Evolutionary conservation across 2,329 filamentous ascomycete species (phyloP).

Genomic region (Scopulariopsis brevicaulis): DNA sequence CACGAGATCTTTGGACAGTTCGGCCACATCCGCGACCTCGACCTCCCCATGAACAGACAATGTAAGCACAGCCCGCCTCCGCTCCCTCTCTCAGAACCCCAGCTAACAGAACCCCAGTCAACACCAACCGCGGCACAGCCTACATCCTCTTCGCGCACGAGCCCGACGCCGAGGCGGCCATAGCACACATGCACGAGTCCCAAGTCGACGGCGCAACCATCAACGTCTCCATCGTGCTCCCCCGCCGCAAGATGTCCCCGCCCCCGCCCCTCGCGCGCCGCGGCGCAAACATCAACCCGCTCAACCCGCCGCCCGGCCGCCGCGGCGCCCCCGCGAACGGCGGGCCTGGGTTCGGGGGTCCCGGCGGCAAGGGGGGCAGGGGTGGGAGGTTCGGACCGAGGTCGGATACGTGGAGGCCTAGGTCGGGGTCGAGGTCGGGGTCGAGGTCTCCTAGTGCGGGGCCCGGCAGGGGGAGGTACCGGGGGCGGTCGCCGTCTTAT

Average conservation of each 20-base stretch:
- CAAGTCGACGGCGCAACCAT: constrained; percentile 76
- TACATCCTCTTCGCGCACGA: constrained; percentile 78
- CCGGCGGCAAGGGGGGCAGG: constrained; percentile 21
- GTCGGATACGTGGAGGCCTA: constrained; percentile 52
- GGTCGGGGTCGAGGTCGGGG: constrained; percentile 38
- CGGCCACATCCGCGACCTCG: constrained; percentile 74
- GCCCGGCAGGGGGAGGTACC: constrained; percentile 22
- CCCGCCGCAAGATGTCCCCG: constrained; percentile 69
- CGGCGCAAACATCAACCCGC: constrained; percentile 46
- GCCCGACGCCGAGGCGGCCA: constrained; percentile 73
- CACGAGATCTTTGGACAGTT: constrained; percentile 87
- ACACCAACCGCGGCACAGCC: constrained; percentile 83
- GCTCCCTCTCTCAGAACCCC: neutral
- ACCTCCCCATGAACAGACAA: constrained; percentile 78
- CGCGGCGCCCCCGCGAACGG: constrained; percentile 11
- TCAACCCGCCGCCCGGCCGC: constrained; percentile 27
- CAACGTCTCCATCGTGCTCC: constrained; percentile 80
- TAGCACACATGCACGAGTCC: constrained; percentile 97
- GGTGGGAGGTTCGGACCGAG: constrained; percentile 27
- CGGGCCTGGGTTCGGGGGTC: constrained; percentile 16
- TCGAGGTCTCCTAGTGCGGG: constrained; percentile 21
- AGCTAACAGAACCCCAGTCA: constrained; percentile 38
- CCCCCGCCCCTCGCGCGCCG: constrained; percentile 63
- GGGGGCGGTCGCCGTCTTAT: constrained; percentile 32
- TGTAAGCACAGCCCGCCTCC: constrained; percentile 40